Base-by-base conservation (phyloP, 768 basidiomycete genomes). In the Rhodotorula paludigena region DNA sequence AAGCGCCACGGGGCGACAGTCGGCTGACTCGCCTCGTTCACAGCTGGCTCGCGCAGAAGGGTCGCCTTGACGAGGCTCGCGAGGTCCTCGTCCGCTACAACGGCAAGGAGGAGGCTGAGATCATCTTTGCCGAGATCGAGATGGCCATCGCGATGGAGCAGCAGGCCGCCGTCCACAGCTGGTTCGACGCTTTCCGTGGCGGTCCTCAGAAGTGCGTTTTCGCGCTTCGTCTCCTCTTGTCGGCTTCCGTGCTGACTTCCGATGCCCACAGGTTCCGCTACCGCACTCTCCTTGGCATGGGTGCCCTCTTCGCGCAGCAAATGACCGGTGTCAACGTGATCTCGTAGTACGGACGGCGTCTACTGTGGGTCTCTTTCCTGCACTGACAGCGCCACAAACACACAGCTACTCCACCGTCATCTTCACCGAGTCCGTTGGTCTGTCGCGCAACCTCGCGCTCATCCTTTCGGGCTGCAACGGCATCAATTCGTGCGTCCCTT, bases 71-170 rank as follows among this genome's bases (percentile, higher is more conserved):
- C 2, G 58, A 59, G 28, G 33, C 45, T 14, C 45, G 47, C 30
- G n/a, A n/a, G 2, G 58, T 59, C 10, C 47, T 59, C 23, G 32
- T 59, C 35, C 45, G 58, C n/a, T 59, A 59, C 58, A 59, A 59
- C 38, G 58, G 58, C 25, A n/a, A n/a, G n/a, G 28, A 47, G 21
- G 47, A 59, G 18, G 58, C 58, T 5, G 45, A 35, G 1, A 33
- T 49, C 47, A 49, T 59, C 47, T 59, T n/a, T 36, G 23, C 35
- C 35, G 58, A 59, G 49, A 51, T 51, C 32, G 65, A 60, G 59
- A 55, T 53, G 11, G 65, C 65, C 39, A 55, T 66, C 51, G 65
- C 65, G 1, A 35, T 66, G 28, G 65, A 66, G 45, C 35, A 39
- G 14, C 44, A 52, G 32, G 54, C 36, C 28, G 41, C 45, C 33